Evolutionary conservation across 192 early-diverging fungal species (phyloP).

Genomic region (Backusella parvicylindrica): DNA sequence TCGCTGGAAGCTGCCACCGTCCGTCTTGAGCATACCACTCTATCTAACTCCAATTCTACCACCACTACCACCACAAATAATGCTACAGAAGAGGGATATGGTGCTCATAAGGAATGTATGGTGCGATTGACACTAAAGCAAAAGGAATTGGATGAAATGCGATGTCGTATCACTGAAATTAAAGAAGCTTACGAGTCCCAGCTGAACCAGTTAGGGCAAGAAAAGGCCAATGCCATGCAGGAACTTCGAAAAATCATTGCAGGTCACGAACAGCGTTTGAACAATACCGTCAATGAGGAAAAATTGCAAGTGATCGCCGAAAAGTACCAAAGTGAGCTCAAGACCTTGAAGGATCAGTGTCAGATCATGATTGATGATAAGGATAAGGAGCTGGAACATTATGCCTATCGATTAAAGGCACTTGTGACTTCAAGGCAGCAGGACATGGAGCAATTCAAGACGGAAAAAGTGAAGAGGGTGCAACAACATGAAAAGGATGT

Average conservation of each 20-base stretch:
- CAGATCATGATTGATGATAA: conserved; percentile 18
- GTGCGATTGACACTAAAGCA: background rate
- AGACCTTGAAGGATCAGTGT: conserved; percentile 14
- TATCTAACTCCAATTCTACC: background rate
- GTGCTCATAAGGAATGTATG: background rate
- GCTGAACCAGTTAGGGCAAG: conserved; percentile 6
- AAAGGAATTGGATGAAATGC: conserved; percentile 5
- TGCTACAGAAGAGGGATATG: background rate
- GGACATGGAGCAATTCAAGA: conserved; percentile 12
- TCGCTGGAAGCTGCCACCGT: conserved; percentile 19
- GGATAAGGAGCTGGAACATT: conserved; percentile 21
- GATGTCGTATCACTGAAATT: background rate
- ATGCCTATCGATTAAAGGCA: conserved; percentile 23
- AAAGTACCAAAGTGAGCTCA: conserved; percentile 18
- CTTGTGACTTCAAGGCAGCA: conserved; percentile 10
- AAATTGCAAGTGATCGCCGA: conserved; percentile 2
- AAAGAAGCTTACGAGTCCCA: conserved; percentile 8
- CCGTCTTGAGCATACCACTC: conserved; percentile 15
- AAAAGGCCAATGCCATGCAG: conserved; percentile 12
- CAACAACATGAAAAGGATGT: conserved; percentile 4
- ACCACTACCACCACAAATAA: background rate
- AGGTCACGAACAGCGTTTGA: background rate
- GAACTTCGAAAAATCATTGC: conserved; percentile 3
- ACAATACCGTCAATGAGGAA: background rate
- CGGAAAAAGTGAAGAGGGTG: background rate